Percentiles rank a stretch among this genome's conserved stretches.
These are phyloP conservation scores for Colletotrichum limetticola DNA, from an alignment of 2,329 filamentous ascomycete genomes.

Conservation along the genomic window DNA sequence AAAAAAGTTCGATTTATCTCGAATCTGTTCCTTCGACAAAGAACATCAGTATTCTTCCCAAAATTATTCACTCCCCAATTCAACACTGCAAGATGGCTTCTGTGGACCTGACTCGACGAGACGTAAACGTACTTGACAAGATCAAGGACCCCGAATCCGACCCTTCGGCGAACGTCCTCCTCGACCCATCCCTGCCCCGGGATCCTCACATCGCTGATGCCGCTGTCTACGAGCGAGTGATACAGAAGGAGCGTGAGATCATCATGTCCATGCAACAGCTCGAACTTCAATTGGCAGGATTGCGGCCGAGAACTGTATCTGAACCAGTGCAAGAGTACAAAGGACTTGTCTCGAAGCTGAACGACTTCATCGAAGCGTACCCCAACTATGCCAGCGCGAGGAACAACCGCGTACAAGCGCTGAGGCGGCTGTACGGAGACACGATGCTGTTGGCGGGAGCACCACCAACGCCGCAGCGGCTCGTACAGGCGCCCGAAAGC, in stretches of 20 bases:
- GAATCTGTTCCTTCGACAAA: not conserved
- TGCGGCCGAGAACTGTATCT: slow-evolving; percentile 47
- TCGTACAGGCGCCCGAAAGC: slow-evolving; percentile 51
- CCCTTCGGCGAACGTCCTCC: slow-evolving; percentile 62
- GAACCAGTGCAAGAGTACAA: slow-evolving; percentile 58
- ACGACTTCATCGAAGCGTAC: slow-evolving; percentile 64
- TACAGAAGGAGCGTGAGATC: slow-evolving; percentile 62
- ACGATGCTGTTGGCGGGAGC: slow-evolving; percentile 59
- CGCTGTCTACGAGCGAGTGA: slow-evolving; percentile 61
- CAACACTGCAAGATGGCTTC: slow-evolving; percentile 54
- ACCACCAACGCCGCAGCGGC: slow-evolving; percentile 49
- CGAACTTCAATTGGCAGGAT: slow-evolving; percentile 62
- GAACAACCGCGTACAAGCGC: slow-evolving; percentile 79
- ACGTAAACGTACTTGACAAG: slow-evolving; percentile 72
- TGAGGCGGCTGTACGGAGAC: slow-evolving; percentile 72
- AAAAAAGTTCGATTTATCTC: not conserved
- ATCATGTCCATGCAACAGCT: slow-evolving; percentile 64
- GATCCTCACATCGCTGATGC: slow-evolving; percentile 67
- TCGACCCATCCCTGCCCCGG: slow-evolving; percentile 65
- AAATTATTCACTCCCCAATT: not conserved
- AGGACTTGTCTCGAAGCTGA: slow-evolving; percentile 59
- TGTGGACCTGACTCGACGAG: slow-evolving; percentile 63
- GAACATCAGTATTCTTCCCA: not conserved
- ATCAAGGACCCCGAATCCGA: slow-evolving; percentile 75
- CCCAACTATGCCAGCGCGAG: slow-evolving; percentile 78